Evolutionary conservation across 805 yeast species (phyloP).

Genomic region (Candida sithepensis): DNA sequence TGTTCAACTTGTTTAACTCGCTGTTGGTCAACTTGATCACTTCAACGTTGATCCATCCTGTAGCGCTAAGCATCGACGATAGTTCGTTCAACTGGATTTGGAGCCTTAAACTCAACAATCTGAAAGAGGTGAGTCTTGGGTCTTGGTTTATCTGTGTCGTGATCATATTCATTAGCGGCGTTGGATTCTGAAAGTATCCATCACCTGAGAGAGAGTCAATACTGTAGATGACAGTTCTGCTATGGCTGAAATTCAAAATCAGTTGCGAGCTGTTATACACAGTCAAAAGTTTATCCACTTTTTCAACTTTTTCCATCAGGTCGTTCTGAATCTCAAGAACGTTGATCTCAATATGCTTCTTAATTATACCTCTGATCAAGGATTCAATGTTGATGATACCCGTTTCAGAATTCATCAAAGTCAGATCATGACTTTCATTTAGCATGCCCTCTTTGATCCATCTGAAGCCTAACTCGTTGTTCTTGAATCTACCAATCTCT

Average conservation of each 20-base stretch:
- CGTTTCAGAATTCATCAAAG: conserved; percentile 32
- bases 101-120: conserved; percentile 44
- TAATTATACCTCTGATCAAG: conserved; percentile 36
- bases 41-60: conserved; percentile 66
- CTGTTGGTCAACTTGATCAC: conserved; percentile 46
- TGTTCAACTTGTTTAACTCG: conserved; percentile 42
- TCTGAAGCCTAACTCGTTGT: conserved; percentile 46
- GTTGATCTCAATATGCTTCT: conserved; percentile 37
- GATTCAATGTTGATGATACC: conserved; percentile 35
- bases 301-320: conserved; percentile 25
- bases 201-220: conserved; percentile 38
- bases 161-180: conserved; percentile 34
- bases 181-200: conserved; percentile 43
- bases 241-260: conserved; percentile 26
- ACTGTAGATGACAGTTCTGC: conserved; percentile 27
- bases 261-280: conserved; percentile 23
- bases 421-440: conserved; percentile 19
- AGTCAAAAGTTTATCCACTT: conserved; percentile 28
- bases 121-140: conserved; percentile 24
- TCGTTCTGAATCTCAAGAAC: conserved; percentile 32
- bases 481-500: conserved; percentile 55
- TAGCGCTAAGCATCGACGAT: conserved; percentile 53
- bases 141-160: conserved; percentile 30
- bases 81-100: conserved; percentile 49
- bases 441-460: conserved; percentile 59